Percentiles rank a stretch among this genome's conserved stretches.
phyloP scores from a whole-genome alignment of 1,139 yeast genomes.

The Eremothecium coryli region DNA sequence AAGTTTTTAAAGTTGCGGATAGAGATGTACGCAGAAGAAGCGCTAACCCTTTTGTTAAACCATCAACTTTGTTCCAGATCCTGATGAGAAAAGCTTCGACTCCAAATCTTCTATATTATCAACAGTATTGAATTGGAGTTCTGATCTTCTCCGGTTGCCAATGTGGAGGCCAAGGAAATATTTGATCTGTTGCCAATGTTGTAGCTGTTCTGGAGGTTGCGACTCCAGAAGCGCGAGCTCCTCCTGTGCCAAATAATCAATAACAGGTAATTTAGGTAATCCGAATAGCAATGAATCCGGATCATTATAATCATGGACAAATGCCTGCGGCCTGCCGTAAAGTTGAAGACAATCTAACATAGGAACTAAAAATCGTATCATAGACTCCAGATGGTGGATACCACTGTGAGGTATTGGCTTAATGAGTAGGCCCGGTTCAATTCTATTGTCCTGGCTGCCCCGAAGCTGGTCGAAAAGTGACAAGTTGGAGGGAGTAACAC shows the following conservation, averaged over 20 bases:
- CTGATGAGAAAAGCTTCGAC: too few relatives aligned
- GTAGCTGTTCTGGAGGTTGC: background rate
- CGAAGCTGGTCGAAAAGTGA: too few relatives aligned
- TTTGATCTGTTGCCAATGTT: background rate
- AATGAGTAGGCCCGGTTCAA: conserved; percentile 15
- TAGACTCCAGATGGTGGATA: conserved; percentile 22
- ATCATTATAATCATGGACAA: conserved; percentile 19
- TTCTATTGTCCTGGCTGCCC: too few relatives aligned
- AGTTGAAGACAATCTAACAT: conserved; percentile 23
- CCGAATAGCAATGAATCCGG: conserved; percentile 25
- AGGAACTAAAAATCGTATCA: conserved; percentile 25
- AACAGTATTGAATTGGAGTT: too few relatives aligned
- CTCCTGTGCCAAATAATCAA: conserved; percentile 19
- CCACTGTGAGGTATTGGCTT: conserved; percentile 28
- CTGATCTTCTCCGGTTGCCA: too few relatives aligned
- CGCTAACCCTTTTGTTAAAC: too few relatives aligned
- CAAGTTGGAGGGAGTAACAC: too few relatives aligned
- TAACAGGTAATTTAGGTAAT: conserved; percentile 23
- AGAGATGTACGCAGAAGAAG: too few relatives aligned
- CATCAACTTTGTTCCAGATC: too few relatives aligned
- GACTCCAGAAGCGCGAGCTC: conserved; percentile 10
- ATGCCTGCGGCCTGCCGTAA: conserved; percentile 28
- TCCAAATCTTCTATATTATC: too few relatives aligned
- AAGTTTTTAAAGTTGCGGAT: too few relatives aligned
- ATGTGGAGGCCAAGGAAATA: background rate